Conservation (phyloP, 2,329 filamentous ascomycete species). For the Teratosphaeria destructans region DNA sequence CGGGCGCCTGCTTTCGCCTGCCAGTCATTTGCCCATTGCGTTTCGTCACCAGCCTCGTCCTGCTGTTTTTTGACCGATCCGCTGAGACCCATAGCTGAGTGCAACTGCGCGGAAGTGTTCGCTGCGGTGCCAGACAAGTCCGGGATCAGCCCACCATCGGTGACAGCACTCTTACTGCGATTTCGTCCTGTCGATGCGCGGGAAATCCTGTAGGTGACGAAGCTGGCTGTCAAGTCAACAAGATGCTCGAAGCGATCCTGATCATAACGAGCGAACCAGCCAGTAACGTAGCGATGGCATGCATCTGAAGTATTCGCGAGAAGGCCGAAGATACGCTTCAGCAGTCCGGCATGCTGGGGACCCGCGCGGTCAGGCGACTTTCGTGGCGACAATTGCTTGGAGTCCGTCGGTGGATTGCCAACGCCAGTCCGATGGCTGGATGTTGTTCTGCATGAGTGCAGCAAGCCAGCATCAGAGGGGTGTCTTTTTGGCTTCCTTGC, state of each 20-base stretch:
- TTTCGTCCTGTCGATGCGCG: slow-evolving; percentile 57
- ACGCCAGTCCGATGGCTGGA: slow-evolving; percentile 10
- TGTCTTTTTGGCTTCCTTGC: slow-evolving; percentile 6
- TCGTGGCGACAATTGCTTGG: slow-evolving; percentile 12
- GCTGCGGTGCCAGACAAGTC: slow-evolving; percentile 57
- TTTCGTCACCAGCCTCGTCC: slow-evolving; percentile 43
- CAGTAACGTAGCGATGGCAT: slow-evolving; percentile 66
- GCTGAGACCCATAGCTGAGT: slow-evolving; percentile 59
- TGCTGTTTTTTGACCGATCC: slow-evolving; percentile 37
- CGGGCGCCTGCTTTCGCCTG: slow-evolving; percentile 72
- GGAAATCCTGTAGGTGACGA: slow-evolving; percentile 69
- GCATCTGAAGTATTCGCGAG: slow-evolving; percentile 64
- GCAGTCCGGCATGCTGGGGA: slow-evolving; percentile 63
- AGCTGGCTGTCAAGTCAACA: slow-evolving; percentile 69
- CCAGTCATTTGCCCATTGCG: slow-evolving; percentile 73
- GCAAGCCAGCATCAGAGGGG: not conserved
- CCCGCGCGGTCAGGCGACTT: slow-evolving; percentile 37
- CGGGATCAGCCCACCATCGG: slow-evolving; percentile 60
- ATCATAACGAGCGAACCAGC: slow-evolving; percentile 66
- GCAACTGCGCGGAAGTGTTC: slow-evolving; percentile 56
- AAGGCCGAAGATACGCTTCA: slow-evolving; percentile 75
- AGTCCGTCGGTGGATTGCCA: slow-evolving; percentile 7
- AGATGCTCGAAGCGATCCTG: slow-evolving; percentile 56
- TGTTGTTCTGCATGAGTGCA: slow-evolving; percentile 4
- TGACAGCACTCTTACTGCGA: slow-evolving; percentile 48